Evolutionary conservation across 306 rosid species (phyloP).

Genomic region (Pachyrhizus erosus): DNA sequence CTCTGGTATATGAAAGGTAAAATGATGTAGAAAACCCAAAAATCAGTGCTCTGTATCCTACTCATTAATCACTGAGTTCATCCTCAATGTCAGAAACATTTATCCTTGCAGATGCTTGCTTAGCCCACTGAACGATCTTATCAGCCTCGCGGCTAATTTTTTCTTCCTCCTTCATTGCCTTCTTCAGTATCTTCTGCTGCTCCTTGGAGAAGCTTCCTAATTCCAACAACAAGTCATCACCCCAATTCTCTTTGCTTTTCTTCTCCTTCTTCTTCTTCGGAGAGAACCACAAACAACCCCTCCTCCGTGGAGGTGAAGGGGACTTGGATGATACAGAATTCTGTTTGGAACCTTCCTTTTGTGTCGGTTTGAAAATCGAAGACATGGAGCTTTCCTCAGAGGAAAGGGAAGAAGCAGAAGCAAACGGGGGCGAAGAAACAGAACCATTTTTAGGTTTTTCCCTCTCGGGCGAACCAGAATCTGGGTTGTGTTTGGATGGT

Average conservation of each 20-base stretch:
- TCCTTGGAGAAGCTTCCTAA: constrained; percentile 70
- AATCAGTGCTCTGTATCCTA: constrained; percentile 30
- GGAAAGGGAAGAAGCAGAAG: constrained; percentile 42
- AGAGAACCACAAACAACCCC: constrained; percentile 81
- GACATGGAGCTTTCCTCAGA: constrained; percentile 54
- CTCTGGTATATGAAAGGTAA: background rate
- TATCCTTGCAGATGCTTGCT: constrained; percentile 67
- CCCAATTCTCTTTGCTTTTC: constrained; percentile 62
- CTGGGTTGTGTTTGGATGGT: constrained; percentile 41
- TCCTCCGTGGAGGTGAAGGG: constrained; percentile 68
- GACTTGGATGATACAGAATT: constrained; percentile 45
- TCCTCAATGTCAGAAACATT: constrained; percentile 69
- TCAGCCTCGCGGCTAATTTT: constrained; percentile 81
- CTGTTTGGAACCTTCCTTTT: background rate
- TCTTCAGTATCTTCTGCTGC: constrained; percentile 67
- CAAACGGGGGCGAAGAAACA: constrained; percentile 49
- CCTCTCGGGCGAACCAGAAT: constrained; percentile 28
- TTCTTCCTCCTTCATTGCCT: constrained; percentile 77
- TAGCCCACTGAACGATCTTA: constrained; percentile 76
- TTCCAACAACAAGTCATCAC: constrained; percentile 62
- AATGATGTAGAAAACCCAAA: background rate
- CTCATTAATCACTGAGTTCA: constrained; percentile 58
- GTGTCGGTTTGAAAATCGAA: constrained; percentile 44
- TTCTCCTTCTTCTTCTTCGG: constrained; percentile 66
- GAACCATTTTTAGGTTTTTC: constrained; percentile 43